A percentile compares a stretch with the other conserved stretches of the same genome.
These are phyloP conservation scores for Glycine tomentella DNA, from an alignment of 306 rosid genomes.

Conservation along the genomic window DNA sequence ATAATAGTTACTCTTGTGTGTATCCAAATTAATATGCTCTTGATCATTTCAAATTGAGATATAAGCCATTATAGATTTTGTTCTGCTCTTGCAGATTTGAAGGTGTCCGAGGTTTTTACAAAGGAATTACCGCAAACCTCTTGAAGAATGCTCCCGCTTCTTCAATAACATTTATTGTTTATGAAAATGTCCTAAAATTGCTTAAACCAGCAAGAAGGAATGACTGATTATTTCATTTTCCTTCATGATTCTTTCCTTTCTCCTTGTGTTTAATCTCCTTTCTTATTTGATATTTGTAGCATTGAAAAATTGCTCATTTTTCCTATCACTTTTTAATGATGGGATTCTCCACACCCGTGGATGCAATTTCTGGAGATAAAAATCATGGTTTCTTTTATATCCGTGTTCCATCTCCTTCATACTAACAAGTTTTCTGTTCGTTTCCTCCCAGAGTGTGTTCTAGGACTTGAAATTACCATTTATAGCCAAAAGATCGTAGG, in stretches of 20 bases:
- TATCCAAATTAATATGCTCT: conserved; percentile 35
- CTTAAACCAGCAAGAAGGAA: conserved; percentile 65
- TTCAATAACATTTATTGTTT: conserved; percentile 87
- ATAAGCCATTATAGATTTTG: conserved; percentile 10
- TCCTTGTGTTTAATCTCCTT: background rate
- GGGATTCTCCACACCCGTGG: conserved; percentile 17
- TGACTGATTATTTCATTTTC: conserved; percentile 46
- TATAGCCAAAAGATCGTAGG: background rate
- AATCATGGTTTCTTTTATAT: conserved; percentile 5
- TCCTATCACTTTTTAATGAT: conserved; percentile 32
- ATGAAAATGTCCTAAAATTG: conserved; percentile 80
- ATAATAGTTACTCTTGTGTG: conserved; percentile 27
- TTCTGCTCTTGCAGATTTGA: conserved; percentile 71
- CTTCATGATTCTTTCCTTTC: too few species aligned
- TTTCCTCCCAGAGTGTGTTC: too few species aligned
- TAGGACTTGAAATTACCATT: too few species aligned
- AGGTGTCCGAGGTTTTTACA: conserved; percentile 92
- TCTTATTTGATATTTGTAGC: conserved; percentile 19
- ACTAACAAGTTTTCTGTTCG: background rate
- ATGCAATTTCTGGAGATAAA: conserved; percentile 23
- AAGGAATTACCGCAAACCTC: conserved; percentile 89
- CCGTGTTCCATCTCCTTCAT: conserved; percentile 15
- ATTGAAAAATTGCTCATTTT: conserved; percentile 19
- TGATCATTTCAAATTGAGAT: background rate
- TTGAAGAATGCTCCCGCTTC: conserved; percentile 95